Base-by-base conservation (phyloP, 129 eudicot genomes). In the Tagetes patula region DNA sequence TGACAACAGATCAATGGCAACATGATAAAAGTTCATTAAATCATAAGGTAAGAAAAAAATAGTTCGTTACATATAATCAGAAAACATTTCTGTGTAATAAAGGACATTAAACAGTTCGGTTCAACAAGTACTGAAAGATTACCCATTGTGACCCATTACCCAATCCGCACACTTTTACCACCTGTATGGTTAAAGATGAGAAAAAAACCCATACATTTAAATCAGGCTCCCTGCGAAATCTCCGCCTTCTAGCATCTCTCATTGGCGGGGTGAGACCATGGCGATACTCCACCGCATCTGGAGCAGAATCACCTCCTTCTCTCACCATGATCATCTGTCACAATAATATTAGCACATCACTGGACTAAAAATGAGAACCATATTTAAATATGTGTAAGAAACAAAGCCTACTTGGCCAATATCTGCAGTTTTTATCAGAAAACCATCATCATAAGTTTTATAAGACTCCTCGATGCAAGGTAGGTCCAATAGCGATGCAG, bases 181-280 rank as follows among this genome's bases (percentile, higher is more conserved):
- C 12, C 11, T 47, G 52, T 10, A 47, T 3, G 48, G 48, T 7
- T 43, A 43, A 47, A 11, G 13, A 9, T 47, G 13, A 10, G 13
- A 47, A 54, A 31, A 31, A 40, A 75, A 55, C 34, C 65, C 65
- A n/a, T 88, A 91, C 97, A 77, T 91, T 91, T 67, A 92, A 61
- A 85, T 87, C 96, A 13, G 96, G 91, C 80, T 92, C 97, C 70
- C 97, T 88, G n/a, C 94, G 93, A 78, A 92, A 92, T 73, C 97
- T 83, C 49, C 91, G 87, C 68, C 89, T 87, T 80, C 91, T 87
- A 75, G 94, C 96, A 87, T 92, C 97, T 74, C 90, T 82, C 96
- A 87, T 88, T 7, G 97, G 93, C 42, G 96, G 96, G 61, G 97
- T 89, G 55, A 88, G 89, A 37, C 97, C 96, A 71, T 91, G 97